Evolutionary conservation across 495 filamentous ascomycete genomes (phyloP), one percentile per base, ranked within the genome.

Genomic region (Bacidia rubella): DNA sequence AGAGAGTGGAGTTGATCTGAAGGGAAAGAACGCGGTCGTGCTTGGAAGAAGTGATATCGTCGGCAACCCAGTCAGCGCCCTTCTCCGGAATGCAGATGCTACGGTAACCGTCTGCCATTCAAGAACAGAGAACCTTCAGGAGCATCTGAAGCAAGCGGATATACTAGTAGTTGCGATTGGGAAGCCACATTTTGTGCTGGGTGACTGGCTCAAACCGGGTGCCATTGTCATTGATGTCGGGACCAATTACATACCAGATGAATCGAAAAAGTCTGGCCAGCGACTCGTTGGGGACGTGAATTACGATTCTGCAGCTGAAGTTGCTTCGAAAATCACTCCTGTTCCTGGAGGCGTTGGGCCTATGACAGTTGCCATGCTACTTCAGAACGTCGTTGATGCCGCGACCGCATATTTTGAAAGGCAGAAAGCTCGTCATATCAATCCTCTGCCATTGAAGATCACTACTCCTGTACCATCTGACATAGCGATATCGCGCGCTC

Each of bases 101-200:
- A 97, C 92, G 35, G 93, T 98, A 54, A 97, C 92, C 2, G 76
- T 95, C 38, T 97, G 93, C 67, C 92, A 98, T 69, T 94, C 89
- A 32, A 81, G 79, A 66, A 96, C 92, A 9, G 66, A 79, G 52
- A 75, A 83, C 56, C 67, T 97, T 12, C 70, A 79, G 23, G 73
- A 77, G 19, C 73, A 87, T 52, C 64, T 97, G 53, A 93, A 89
- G 71, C 71, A 69, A 39, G 93, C 93, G 19, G 92, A 98, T 60
- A 78, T 98, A 48, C 72, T 98, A 21, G 81, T 98, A 29, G 88
- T 86, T 15, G 92, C 92, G 15, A 95, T 97, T 68, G 92, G 92
- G 29, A 72, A 88, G 62, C 76, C 90, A 2, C 76, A 78, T 52
- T 92, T 94, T 60, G 78, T 98, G 58, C 89, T 87, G 66, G 92